phyloP scores from a whole-genome alignment of 495 filamentous ascomycete genomes.

The Pyrenula aspistea region DNA sequence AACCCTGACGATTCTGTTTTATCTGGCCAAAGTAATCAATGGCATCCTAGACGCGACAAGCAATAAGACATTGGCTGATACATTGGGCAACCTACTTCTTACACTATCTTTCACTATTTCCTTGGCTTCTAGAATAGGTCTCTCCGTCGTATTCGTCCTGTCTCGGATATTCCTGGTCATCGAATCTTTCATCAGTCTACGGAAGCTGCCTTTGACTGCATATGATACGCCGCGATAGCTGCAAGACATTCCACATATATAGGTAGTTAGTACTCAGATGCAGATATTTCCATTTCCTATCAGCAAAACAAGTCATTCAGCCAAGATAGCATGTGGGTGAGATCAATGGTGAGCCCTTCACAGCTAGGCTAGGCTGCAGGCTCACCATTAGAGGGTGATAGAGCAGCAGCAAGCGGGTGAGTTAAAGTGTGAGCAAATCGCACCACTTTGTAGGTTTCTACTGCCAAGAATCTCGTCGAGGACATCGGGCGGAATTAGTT shows the following conservation, averaged over 20 bases:
- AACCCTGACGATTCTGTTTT: slow-evolving; percentile 2
- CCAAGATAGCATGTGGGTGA: no score
- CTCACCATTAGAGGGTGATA: no score
- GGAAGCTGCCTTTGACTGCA: slow-evolving; percentile 8
- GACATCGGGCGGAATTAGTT: no score
- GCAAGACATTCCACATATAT: slow-evolving; percentile 1
- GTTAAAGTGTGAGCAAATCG: no score
- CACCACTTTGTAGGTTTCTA: no score
- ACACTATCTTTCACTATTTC: background rate
- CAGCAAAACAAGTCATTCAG: background rate
- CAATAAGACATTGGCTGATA: background rate
- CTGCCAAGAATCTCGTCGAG: no score
- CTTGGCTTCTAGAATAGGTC: background rate
- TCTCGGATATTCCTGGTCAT: slow-evolving; percentile 13
- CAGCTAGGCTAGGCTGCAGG: no score
- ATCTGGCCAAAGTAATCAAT: no score
- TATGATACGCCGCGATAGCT: slow-evolving; percentile 7
- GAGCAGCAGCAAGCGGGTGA: no score
- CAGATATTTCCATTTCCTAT: background rate
- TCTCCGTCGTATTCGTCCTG: slow-evolving; percentile 2
- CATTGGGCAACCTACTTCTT: background rate
- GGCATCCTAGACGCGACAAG: background rate
- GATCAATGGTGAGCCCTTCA: no score
- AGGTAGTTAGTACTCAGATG: background rate
- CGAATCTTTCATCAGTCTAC: slow-evolving; percentile 15